Evolutionary conservation across 306 rosid genomes (phyloP).

Genomic region (Mimosa pudica): DNA sequence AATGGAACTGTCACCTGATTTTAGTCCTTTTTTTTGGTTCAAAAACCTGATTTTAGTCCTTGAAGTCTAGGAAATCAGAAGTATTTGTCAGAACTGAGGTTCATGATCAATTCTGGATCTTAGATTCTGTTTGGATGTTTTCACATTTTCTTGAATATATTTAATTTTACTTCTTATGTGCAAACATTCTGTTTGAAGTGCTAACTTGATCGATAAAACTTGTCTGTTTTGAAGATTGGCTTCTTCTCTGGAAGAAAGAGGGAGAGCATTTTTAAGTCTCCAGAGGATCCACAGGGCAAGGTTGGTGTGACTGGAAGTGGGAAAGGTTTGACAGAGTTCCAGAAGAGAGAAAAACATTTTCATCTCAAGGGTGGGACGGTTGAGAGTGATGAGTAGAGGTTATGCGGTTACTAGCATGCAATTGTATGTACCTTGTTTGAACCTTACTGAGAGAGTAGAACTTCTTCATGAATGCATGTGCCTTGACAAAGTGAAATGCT

Average conservation of each 20-base stretch:
- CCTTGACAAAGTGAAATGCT: constrained; percentile 26
- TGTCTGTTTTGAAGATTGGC: constrained; percentile 60
- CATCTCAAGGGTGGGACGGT: constrained; percentile 87
- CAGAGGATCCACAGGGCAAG: constrained; percentile 91
- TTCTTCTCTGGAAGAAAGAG: constrained; percentile 90
- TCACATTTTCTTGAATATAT: not conserved
- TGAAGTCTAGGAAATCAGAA: not conserved
- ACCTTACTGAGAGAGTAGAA: constrained; percentile 23
- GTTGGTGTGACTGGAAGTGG: constrained; percentile 99
- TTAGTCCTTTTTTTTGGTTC: too few relatives aligned
- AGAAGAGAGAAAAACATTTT: constrained; percentile 92
- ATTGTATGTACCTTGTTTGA: constrained; percentile 40
- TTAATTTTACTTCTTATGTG: not conserved
- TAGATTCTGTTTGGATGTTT: not conserved
- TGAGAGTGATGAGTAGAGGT: constrained; percentile 72
- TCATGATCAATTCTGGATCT: not conserved
- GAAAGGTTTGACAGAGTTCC: constrained; percentile 96
- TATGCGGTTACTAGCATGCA: constrained; percentile 5
- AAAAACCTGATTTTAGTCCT: not conserved
- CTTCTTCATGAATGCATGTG: constrained; percentile 19
- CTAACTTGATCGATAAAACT: not conserved
- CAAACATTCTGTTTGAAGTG: not conserved
- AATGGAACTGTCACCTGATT: not conserved
- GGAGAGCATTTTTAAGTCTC: constrained; percentile 98
- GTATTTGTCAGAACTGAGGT: not conserved